These are phyloP conservation scores for Aspergillus proliferans DNA, from an alignment of 2,329 filamentous ascomycete genomes.

Conservation along the genomic window DNA sequence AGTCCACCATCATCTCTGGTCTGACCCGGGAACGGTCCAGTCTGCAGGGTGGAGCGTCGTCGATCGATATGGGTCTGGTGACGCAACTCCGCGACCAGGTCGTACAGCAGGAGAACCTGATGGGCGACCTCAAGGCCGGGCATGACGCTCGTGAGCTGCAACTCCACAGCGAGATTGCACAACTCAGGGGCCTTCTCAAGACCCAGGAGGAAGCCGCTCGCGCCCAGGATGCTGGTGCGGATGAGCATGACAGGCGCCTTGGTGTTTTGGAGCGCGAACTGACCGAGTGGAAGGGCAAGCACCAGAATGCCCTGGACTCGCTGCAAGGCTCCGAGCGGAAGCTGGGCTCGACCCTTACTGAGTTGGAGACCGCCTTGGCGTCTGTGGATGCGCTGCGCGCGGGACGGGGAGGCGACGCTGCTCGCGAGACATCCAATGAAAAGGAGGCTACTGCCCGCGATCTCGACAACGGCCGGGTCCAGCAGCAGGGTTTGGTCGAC, in stretches of 20 bases:
- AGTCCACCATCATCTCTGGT: conserved; percentile 92
- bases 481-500: conserved; percentile 56
- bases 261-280: conserved; percentile 65
- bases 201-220: conserved; percentile 31
- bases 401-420: conserved; percentile 29
- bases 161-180: conserved; percentile 64
- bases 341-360: conserved; percentile 64
- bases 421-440: conserved; percentile 24
- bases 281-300: conserved; percentile 67
- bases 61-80: conserved; percentile 87
- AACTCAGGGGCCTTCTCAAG: conserved; percentile 54
- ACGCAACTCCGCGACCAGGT: conserved; percentile 82
- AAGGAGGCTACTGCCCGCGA: conserved; percentile 38
- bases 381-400: conserved; percentile 44
- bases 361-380: conserved; percentile 63
- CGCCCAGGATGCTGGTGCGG: conserved; percentile 26
- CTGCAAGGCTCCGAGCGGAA: conserved; percentile 67
- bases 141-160: conserved; percentile 71
- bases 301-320: conserved; percentile 62
- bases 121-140: conserved; percentile 64
- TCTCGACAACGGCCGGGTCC: conserved; percentile 46
- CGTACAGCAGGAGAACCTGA: conserved; percentile 75
- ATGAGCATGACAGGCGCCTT: conserved; percentile 54
- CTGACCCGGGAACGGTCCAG: conserved; percentile 89
- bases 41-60: conserved; percentile 63